These are phyloP conservation scores for Babesia sp. DNA, from an alignment of 169 alveolate genomes.

Conservation along the genomic window DNA sequence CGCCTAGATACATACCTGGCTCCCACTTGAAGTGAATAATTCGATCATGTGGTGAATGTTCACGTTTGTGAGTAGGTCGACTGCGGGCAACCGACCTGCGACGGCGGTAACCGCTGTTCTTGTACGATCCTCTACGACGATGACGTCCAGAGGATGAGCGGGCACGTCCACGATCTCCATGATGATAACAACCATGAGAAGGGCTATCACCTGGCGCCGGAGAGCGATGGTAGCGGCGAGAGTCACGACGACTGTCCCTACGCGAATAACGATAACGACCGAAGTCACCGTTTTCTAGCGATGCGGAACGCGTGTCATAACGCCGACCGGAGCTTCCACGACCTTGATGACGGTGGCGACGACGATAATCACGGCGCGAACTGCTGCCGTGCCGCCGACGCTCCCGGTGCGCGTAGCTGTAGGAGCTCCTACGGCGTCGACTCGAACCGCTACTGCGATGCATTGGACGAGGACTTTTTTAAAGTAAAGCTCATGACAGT, in stretches of 20 bases:
- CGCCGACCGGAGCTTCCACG: conserved; percentile 1
- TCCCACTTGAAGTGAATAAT: conserved; percentile 70
- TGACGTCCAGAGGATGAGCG: background rate
- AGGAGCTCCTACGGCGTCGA: conserved; percentile 35
- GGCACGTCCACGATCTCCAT: background rate
- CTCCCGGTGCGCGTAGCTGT: conserved; percentile 8
- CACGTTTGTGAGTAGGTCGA: conserved; percentile 16
- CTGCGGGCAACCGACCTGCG: background rate
- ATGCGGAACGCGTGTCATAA: background rate
- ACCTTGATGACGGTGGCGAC: background rate
- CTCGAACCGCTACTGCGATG: conserved; percentile 40
- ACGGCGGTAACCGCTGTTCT: conserved; percentile 20
- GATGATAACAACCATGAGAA: background rate
- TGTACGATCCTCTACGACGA: background rate
- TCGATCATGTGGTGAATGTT: conserved; percentile 16
- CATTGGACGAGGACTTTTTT: background rate
- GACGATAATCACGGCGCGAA: conserved; percentile 14
- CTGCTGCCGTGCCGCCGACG: conserved; percentile 14
- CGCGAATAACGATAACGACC: conserved; percentile 9
- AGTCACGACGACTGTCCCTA: background rate
- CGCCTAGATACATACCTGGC: conserved; percentile 73
- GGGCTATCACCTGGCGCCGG: background rate
- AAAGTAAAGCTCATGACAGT: background rate
- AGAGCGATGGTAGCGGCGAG: background rate
- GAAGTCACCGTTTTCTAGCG: background rate